Conservation (phyloP, 2,329 filamentous ascomycete species). For the Aureobasidium leucospermi region DNA sequence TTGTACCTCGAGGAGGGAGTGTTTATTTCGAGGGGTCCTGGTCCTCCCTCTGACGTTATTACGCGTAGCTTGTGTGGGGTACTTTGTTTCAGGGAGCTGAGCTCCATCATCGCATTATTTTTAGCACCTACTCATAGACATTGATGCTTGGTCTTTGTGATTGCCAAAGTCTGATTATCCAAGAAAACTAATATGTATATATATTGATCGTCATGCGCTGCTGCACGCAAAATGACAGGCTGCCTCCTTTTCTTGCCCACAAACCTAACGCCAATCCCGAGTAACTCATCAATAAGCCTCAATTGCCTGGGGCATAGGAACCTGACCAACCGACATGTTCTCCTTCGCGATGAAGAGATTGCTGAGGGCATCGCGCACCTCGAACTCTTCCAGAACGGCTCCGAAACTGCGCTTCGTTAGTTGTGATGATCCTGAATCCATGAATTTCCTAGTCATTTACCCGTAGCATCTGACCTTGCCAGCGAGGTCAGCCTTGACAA, state of each 20-base stretch:
- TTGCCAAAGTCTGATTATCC: neutral
- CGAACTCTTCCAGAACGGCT: slow-evolving; percentile 64
- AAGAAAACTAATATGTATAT: neutral
- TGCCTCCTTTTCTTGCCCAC: neutral
- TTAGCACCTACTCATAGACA: neutral
- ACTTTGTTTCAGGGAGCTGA: neutral
- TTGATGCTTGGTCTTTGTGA: neutral
- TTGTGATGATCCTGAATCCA: neutral
- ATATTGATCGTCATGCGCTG: neutral
- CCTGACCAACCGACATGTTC: slow-evolving; percentile 14
- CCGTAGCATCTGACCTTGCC: slow-evolving; percentile 88
- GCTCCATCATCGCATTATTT: neutral
- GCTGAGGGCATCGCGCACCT: slow-evolving; percentile 70
- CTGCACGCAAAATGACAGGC: neutral
- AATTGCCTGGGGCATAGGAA: slow-evolving; percentile 9
- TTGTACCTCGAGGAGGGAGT: neutral
- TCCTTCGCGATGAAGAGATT: slow-evolving; percentile 57
- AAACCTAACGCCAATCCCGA: neutral
- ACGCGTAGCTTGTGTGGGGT: slow-evolving; percentile 10
- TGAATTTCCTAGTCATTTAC: slow-evolving; percentile 44
- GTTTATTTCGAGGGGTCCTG: neutral
- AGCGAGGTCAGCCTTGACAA: slow-evolving; percentile 64
- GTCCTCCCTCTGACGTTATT: neutral
- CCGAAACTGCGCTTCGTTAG: slow-evolving; percentile 47
- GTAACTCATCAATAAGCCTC: slow-evolving; percentile 10